Evolutionary conservation across 1,284 basidiomycete species (phyloP), one percentile per base, ranked within the genome.

Genomic region (Rugosomyces carneus): DNA sequence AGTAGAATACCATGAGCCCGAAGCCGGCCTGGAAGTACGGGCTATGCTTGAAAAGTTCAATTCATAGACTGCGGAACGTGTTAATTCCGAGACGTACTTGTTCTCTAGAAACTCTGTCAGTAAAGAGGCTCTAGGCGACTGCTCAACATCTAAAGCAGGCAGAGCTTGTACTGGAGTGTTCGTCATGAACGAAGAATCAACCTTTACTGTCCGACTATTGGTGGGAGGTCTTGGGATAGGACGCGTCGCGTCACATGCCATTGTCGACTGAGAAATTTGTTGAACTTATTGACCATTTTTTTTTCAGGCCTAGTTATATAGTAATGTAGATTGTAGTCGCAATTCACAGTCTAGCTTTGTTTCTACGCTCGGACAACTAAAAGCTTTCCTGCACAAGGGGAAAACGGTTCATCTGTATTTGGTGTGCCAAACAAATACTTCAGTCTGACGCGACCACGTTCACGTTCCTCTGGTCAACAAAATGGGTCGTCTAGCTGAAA

Each of bases 11-110:
- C 92, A 96, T 94, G 16, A 98, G 77, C 38, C 93, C 94, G 54
- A 95, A 95, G 20, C 93, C 94, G 41, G 94, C 94, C 59, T 93
- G 90, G 57, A 98, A 97, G 68, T 91, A 93, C 27, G 92, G 93
- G 62, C 93, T 97, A 55, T 58, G 60, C 68, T 72, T 70, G 58
- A 64, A 15, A 15, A 16, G 13, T 34, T 47, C 40, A 43, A 31
- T 39, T 45, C 47, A 40, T 50, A 20, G 37, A n/a, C 18, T 46
- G 36, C 54, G n/a, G 37, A 34, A 19, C 23, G 29, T 40, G 27
- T 11, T 37, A 9, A 19, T 66, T 68, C 29, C 9, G 34, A 21
- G 20, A 67, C 75, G 57, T 54, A 80, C 78, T 80, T 80, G 62
- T 78, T 73, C 45, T 66, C 68, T 19, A 73, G 53, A 39, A 75